Conservation (phyloP, 768 basidiomycete genomes). For the Lactarius deliciosus region DNA sequence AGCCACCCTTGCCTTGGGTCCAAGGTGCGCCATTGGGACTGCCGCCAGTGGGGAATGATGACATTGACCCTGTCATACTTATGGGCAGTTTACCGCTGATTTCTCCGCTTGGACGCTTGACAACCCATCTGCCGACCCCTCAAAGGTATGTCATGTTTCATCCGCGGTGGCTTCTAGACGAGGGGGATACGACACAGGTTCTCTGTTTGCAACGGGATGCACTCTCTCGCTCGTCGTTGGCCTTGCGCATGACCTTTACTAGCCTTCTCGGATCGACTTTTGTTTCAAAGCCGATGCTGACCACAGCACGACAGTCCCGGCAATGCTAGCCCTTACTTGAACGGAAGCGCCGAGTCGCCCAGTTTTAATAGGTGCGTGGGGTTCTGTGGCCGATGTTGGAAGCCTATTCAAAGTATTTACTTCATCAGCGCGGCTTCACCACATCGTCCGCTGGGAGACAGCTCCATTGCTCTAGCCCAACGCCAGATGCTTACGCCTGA, state of each 20-base stretch:
- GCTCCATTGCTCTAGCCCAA: background rate
- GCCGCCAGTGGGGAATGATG: too few species aligned
- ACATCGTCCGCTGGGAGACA: constrained; percentile 9
- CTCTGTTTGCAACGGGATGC: background rate
- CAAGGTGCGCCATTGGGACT: constrained; percentile 12
- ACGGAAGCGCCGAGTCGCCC: constrained; percentile 22
- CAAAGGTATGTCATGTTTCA: constrained; percentile 35
- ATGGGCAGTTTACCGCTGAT: constrained; percentile 10
- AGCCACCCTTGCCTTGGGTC: constrained; percentile 7
- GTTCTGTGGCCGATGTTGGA: background rate
- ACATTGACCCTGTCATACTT: background rate
- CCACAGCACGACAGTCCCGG: constrained; percentile 14
- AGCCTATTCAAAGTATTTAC: background rate
- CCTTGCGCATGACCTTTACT: background rate
- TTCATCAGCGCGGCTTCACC: constrained; percentile 15
- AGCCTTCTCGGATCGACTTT: background rate
- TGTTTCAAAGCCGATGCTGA: constrained; percentile 3
- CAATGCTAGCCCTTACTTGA: constrained; percentile 25
- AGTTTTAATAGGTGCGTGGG: constrained; percentile 11
- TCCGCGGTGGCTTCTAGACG: background rate
- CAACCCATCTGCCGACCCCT: constrained; percentile 37
- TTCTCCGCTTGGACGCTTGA: constrained; percentile 22
- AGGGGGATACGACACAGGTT: background rate
- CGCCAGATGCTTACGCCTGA: constrained; percentile 28
- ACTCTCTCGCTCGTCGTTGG: background rate